Evolutionary conservation across 495 filamentous ascomycete genomes (phyloP).

Genomic region (Neurospora intermedia): DNA sequence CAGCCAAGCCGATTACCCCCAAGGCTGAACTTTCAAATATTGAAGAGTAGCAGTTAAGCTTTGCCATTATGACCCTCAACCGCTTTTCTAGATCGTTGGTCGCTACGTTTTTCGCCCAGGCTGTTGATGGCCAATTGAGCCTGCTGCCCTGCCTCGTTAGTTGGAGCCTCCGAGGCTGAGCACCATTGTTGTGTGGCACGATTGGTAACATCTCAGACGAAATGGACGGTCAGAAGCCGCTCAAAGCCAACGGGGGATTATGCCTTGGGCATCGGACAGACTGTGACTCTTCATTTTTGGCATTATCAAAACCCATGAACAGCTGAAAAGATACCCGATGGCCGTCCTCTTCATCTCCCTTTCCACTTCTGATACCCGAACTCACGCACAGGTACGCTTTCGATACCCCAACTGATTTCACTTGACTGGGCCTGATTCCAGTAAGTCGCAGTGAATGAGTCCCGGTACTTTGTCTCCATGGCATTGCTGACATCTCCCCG

Average conservation of each 20-base stretch:
- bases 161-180: neutral
- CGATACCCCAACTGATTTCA: neutral
- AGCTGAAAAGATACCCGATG: neutral
- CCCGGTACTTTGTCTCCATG: neutral
- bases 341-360: neutral
- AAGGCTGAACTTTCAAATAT: neutral
- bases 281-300: neutral
- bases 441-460: neutral
- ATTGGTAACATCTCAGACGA: neutral
- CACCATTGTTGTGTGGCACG: neutral
- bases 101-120: neutral
- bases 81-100: neutral
- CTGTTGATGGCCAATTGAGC: neutral
- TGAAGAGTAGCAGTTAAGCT: neutral
- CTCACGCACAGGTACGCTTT: neutral
- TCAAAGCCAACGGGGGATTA: neutral
- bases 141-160: neutral
- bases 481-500: neutral
- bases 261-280: neutral
- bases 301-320: neutral
- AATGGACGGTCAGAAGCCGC: neutral
- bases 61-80: neutral
- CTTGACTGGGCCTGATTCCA: neutral
- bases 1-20: neutral
- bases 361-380: neutral